Percentiles rank a stretch among this genome's conserved stretches.
Evolutionary conservation across 352 stramenopile species (phyloP).

Genomic region (Globisporangium canariense): DNA sequence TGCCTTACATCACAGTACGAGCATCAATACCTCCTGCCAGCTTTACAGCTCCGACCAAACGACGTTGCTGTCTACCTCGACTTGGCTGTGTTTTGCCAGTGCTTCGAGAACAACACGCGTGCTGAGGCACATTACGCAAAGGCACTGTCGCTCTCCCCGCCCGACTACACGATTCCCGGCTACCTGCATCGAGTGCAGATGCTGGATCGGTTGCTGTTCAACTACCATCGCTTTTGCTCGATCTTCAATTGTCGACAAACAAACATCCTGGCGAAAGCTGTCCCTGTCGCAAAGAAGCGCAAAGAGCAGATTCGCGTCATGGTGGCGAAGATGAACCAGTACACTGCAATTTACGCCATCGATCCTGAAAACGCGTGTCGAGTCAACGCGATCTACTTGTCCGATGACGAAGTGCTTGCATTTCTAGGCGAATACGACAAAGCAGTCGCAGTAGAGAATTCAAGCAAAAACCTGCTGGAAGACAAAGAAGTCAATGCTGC

Average conservation of each 20-base stretch:
- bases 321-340: slow-evolving; percentile 60
- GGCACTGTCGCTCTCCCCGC: slow-evolving; percentile 32
- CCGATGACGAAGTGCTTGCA: slow-evolving; percentile 42
- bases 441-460: not conserved
- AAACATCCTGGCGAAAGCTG: slow-evolving; percentile 42
- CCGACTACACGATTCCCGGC: slow-evolving; percentile 48
- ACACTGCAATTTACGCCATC: slow-evolving; percentile 32
- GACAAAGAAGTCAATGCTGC: not conserved
- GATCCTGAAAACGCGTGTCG: slow-evolving; percentile 26
- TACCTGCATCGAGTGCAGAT: slow-evolving; percentile 60
- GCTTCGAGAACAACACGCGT: slow-evolving; percentile 30
- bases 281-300: slow-evolving; percentile 54
- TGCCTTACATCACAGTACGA: slow-evolving; percentile 31
- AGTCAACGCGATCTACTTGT: slow-evolving; percentile 60
- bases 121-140: slow-evolving; percentile 56
- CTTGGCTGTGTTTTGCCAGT: slow-evolving; percentile 59
- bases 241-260: slow-evolving; percentile 56
- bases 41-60: slow-evolving; percentile 45
- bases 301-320: slow-evolving; percentile 50
- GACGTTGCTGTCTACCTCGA: slow-evolving; percentile 51
- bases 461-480: not conserved
- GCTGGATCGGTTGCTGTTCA: slow-evolving; percentile 57
- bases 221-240: slow-evolving; percentile 71
- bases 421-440: slow-evolving; percentile 20
- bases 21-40: slow-evolving; percentile 42